Evolutionary conservation across 225 moss, liverwort and hornwort species (phyloP).

Genomic region (Asterella californica): DNA sequence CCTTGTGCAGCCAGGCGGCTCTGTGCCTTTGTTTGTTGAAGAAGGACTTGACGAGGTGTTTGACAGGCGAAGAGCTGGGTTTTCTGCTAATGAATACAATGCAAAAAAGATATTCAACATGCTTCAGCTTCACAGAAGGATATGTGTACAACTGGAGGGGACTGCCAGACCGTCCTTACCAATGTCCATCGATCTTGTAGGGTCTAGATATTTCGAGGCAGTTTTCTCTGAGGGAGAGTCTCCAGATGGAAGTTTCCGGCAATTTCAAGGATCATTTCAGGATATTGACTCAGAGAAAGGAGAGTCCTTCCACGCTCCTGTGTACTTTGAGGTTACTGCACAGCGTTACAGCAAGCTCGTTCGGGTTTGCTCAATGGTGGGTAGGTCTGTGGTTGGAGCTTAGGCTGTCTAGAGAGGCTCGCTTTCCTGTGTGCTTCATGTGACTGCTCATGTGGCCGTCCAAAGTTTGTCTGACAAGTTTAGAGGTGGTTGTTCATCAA

Average conservation of each 20-base stretch:
- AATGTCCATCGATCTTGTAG: conserved; percentile 91
- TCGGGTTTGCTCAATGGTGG: conserved; percentile 84
- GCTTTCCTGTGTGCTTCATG: background rate
- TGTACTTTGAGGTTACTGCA: conserved; percentile 84
- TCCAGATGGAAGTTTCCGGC: conserved; percentile 48
- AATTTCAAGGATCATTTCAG: conserved; percentile 60
- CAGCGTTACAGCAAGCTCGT: conserved; percentile 97
- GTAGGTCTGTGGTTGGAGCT: conserved; percentile 15
- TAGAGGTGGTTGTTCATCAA: too few relatives aligned
- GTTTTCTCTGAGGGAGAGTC: conserved; percentile 74
- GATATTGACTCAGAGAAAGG: conserved; percentile 65
- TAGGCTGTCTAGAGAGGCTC: background rate
- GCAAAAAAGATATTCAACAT: conserved; percentile 64
- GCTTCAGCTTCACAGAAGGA: conserved; percentile 70
- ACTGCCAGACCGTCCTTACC: conserved; percentile 82
- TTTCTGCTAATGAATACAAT: conserved; percentile 48
- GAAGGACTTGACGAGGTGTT: conserved; percentile 71
- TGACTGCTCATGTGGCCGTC: background rate
- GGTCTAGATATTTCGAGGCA: conserved; percentile 80
- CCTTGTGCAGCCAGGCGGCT: conserved; percentile 69
- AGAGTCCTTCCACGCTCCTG: conserved; percentile 72
- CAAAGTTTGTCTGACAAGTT: background rate
- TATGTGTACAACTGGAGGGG: conserved; percentile 94
- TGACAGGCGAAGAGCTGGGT: conserved; percentile 53
- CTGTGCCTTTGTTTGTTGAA: conserved; percentile 73